Conservation (phyloP, 1,139 yeast species). For the Saccharomyces hybrid region DNA sequence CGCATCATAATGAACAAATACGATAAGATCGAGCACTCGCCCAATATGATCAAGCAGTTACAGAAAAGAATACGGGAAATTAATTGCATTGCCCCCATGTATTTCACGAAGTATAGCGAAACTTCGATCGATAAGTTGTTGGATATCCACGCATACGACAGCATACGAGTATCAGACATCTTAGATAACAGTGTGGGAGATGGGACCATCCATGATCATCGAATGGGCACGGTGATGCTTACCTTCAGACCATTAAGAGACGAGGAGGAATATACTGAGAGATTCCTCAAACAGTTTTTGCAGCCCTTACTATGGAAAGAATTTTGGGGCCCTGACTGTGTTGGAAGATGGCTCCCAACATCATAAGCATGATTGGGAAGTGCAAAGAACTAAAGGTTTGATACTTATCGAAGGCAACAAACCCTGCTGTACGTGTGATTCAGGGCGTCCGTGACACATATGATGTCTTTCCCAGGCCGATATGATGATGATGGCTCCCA, state of each 20-base stretch:
- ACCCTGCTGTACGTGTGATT: conserved; percentile 47
- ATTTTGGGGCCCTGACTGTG: conserved; percentile 22
- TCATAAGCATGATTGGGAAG: conserved; percentile 38
- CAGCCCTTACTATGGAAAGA: conserved; percentile 31
- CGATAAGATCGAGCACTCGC: conserved; percentile 42
- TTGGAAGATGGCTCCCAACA: not conserved
- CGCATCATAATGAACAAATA: conserved; percentile 67
- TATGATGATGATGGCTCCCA: conserved; percentile 32
- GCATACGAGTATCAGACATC: conserved; percentile 28
- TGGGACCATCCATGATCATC: conserved; percentile 39
- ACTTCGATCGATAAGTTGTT: conserved; percentile 56
- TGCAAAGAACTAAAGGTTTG: conserved; percentile 75
- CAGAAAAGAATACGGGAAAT: conserved; percentile 45
- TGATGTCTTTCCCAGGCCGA: conserved; percentile 57
- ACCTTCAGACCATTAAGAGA: conserved; percentile 21
- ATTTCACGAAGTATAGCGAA: conserved; percentile 65
- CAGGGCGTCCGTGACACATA: conserved; percentile 93
- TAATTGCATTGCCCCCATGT: conserved; percentile 61
- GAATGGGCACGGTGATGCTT: conserved; percentile 40
- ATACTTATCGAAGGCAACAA: conserved; percentile 38
- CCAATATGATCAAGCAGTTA: conserved; percentile 21
- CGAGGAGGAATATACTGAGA: conserved; percentile 14
- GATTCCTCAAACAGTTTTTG: conserved; percentile 18
- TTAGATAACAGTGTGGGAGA: conserved; percentile 21
- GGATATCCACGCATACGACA: conserved; percentile 76